Percentiles rank a stretch among this genome's conserved stretches.
phyloP scores from a whole-genome alignment of 352 stramenopile genomes.

The Phytophthora colocasiae region DNA sequence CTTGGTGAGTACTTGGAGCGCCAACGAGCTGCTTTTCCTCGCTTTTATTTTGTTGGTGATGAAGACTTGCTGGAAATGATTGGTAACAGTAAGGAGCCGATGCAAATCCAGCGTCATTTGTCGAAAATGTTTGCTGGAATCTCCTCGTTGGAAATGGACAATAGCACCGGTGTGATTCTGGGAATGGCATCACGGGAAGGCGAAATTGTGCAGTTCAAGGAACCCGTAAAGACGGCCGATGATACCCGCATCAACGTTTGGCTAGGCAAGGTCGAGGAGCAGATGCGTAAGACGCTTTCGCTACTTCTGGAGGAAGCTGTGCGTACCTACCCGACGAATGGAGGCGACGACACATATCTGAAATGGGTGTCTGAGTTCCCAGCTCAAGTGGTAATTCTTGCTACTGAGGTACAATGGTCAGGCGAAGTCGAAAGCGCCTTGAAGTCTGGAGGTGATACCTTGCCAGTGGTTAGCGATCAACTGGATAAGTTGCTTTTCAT shows the following conservation, averaged over 20 bases:
- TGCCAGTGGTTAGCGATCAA: conserved; percentile 62
- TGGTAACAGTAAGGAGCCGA: conserved; percentile 98
- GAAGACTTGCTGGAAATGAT: conserved; percentile 99
- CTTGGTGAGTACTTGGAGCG: conserved; percentile 99
- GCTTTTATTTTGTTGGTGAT: conserved; percentile 99
- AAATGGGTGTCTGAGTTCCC: conserved; percentile 98
- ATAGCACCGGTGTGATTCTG: conserved; percentile 72
- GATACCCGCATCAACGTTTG: conserved; percentile 95
- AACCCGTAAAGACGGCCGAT: conserved; percentile 92
- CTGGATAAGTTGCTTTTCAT: conserved; percentile 92
- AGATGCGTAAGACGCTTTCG: conserved; percentile 98
- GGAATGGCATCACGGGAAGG: conserved; percentile 99
- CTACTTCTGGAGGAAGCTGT: conserved; percentile 95
- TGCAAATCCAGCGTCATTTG: conserved; percentile 97
- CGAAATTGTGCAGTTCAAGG: conserved; percentile 95
- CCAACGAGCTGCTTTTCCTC: conserved; percentile 95
- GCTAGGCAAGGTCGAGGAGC: conserved; percentile 96
- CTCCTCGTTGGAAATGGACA: conserved; percentile 90
- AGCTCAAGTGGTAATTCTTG: conserved; percentile 99
- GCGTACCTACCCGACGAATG: conserved; percentile 75
- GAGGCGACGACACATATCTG: conserved; percentile 90
- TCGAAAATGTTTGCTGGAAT: conserved; percentile 99
- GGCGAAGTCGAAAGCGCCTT: conserved; percentile 94
- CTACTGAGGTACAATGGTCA: conserved; percentile 98
- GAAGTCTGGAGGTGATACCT: conserved; percentile 56